These are phyloP conservation scores for Lachancea quebecensis DNA, from an alignment of 805 yeast genomes.

Conservation along the genomic window DNA sequence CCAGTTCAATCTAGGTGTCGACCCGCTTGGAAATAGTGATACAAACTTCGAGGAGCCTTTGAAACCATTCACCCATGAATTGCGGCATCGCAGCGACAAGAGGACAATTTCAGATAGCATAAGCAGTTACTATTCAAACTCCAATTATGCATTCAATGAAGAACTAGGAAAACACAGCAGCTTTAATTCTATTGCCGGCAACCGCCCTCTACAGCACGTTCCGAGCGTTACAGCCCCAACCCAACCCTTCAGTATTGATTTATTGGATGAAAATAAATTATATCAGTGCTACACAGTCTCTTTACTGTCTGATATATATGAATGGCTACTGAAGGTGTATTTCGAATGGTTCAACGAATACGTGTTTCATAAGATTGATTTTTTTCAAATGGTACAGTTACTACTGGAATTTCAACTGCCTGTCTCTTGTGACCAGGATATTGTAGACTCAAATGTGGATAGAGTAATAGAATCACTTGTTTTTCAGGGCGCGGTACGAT, in stretches of 20 bases:
- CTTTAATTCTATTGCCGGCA: constrained; percentile 28
- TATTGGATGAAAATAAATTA: constrained; percentile 43
- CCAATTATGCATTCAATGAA: constrained; percentile 31
- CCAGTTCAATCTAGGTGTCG: not conserved
- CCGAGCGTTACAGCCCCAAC: constrained; percentile 41
- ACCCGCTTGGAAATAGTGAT: not conserved
- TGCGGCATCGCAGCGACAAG: constrained; percentile 20
- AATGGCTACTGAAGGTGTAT: constrained; percentile 46
- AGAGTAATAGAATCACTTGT: constrained; percentile 40
- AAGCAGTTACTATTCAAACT: constrained; percentile 29
- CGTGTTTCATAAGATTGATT: constrained; percentile 43
- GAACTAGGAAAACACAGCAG: constrained; percentile 24
- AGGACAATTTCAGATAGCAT: constrained; percentile 26
- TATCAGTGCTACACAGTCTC: constrained; percentile 41
- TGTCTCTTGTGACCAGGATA: constrained; percentile 42
- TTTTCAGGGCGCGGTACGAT: constrained; percentile 37
- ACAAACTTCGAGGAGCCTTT: constrained; percentile 13
- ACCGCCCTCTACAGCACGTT: constrained; percentile 27
- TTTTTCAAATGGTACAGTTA: constrained; percentile 45
- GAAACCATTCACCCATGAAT: constrained; percentile 14
- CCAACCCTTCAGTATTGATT: constrained; percentile 48
- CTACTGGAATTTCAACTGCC: constrained; percentile 46
- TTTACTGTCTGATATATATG: constrained; percentile 42
- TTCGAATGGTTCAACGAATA: constrained; percentile 48
- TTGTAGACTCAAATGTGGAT: constrained; percentile 44